Evolutionary conservation across 2,329 filamentous ascomycete species (phyloP).

Genomic region (Fusarium sp.): DNA sequence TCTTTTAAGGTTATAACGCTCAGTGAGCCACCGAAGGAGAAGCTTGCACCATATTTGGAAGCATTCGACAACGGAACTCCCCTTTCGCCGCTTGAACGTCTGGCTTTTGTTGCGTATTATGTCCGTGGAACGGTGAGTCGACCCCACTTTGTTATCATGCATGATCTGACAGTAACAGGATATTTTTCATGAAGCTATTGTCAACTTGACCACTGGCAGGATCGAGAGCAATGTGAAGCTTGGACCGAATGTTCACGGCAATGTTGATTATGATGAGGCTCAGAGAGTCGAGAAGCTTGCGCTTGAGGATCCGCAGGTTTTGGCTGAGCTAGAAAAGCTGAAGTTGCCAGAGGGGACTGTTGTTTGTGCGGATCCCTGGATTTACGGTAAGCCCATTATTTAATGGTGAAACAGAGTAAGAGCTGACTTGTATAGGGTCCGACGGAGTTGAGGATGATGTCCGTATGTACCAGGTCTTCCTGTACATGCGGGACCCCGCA

Average conservation of each 20-base stretch:
- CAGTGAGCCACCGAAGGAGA: constrained; percentile 32
- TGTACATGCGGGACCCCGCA: constrained; percentile 34
- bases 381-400: constrained; percentile 18
- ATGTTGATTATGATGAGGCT: constrained; percentile 33
- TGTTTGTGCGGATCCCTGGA: constrained; percentile 36
- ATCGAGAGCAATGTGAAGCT: constrained; percentile 38
- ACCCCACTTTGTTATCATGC: not conserved
- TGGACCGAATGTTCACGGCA: constrained; percentile 28
- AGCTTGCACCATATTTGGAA: constrained; percentile 24
- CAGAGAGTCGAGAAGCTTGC: constrained; percentile 36
- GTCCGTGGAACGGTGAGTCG: constrained; percentile 24
- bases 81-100: constrained; percentile 15
- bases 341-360: constrained; percentile 34
- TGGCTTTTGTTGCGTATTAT: constrained; percentile 36
- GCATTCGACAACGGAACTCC: constrained; percentile 16
- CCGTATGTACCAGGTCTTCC: constrained; percentile 41
- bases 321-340: constrained; percentile 29
- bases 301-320: constrained; percentile 22
- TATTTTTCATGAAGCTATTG: constrained; percentile 33
- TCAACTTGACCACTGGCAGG: constrained; percentile 25
- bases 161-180: constrained; percentile 11
- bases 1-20: constrained; percentile 39
- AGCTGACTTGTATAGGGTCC: constrained; percentile 19
- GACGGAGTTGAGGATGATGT: constrained; percentile 32
- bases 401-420: accelerated